Evolutionary conservation across 805 yeast genomes (phyloP), one percentile per base, ranked within the genome.

Genomic region (Teunomyces lycoperdinae): DNA sequence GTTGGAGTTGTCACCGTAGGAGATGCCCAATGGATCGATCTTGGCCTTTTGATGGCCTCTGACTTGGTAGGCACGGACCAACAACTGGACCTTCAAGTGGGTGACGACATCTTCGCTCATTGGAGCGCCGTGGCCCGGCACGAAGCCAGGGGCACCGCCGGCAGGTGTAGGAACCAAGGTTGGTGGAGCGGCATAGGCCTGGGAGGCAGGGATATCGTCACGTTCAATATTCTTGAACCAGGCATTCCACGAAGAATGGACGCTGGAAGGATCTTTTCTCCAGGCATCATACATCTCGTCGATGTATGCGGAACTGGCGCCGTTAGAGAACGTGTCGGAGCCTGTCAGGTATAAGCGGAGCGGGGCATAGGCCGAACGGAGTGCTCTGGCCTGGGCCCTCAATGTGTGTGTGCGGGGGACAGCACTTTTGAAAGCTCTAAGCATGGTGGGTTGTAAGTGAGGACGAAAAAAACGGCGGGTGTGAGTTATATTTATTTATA

Each of bases 271-370:
- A 67, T 94, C 99, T 55, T 81, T 69, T 62, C 82, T 79, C 98
- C 98, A 94, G 44, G 96, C 91, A 54, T 82, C 82, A 71, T 90
- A 94, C 99, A 94, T 94, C 75, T 94, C 97, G 70, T 94, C 99
- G 60, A 94, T 87, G 70, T 94, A 94, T 61, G 84, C 83, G 53
- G 96, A 94, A 69, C 88, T 88, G 66, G 83, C 82, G 50, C 94
- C 81, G 57, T 87, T 87, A 57, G 91, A 72, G 69, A 94, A 94
- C 36, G 83, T 78, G 71, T 94, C 99, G 49, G 73, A 63, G 33
- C 67, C 67, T 38, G 75, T 63, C 49, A 79, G 75, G 50, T 60
- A 60, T 28, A 49, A 47, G 36, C 45, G 43, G 48, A 45, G 35
- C 29, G 44, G 36, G 34, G 52, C 39, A 39, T 41, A 33, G 20